Evolutionary conservation across 1,284 basidiomycete species (phyloP).

Genomic region (Moesziomyces parantarcticus): DNA sequence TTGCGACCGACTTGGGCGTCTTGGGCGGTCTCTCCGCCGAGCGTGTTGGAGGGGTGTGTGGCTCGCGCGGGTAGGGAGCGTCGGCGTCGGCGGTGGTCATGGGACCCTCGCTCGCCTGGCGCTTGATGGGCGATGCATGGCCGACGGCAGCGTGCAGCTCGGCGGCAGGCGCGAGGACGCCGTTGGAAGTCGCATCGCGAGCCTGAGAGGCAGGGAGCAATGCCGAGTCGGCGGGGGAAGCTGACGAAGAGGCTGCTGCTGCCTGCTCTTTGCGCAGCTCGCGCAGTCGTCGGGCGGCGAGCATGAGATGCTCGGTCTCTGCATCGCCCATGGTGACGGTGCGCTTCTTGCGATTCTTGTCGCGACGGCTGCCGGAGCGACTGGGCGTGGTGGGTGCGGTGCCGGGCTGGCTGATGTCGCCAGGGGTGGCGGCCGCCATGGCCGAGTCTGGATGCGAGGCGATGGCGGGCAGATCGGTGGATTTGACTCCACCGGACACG

Average conservation of each 20-base stretch:
- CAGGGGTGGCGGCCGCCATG: conserved; percentile 13
- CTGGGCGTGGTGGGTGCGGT: conserved; percentile 45
- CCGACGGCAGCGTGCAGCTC: conserved; percentile 18
- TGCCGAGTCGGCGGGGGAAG: conserved; percentile 16
- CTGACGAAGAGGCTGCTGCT: conserved; percentile 16
- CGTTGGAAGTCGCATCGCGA: conserved; percentile 10
- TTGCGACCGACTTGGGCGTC: conserved; percentile 37
- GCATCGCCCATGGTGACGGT: conserved; percentile 69
- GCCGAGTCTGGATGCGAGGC: conserved; percentile 11
- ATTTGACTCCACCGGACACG: conserved; percentile 51
- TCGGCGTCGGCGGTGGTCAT: conserved; percentile 32
- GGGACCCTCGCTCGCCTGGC: conserved; percentile 47
- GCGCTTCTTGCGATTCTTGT: conserved; percentile 48
- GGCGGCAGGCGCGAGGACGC: conserved; percentile 29
- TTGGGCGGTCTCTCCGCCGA: conserved; percentile 42
- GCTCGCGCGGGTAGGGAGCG: conserved; percentile 8
- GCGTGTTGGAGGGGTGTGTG: conserved; percentile 34
- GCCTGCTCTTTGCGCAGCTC: conserved; percentile 52
- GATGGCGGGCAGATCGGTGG: conserved; percentile 12
- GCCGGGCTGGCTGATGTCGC: conserved; percentile 23
- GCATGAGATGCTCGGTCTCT: conserved; percentile 69
- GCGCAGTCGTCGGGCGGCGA: conserved; percentile 66
- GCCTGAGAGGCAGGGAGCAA: conserved; percentile 30
- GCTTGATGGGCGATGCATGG: conserved; percentile 41
- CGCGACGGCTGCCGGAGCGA: conserved; percentile 44